A percentile compares a stretch with the other conserved stretches of the same genome.
Conservation (phyloP, 768 basidiomycete genomes). For the Paxillus ammoniavirescens region DNA sequence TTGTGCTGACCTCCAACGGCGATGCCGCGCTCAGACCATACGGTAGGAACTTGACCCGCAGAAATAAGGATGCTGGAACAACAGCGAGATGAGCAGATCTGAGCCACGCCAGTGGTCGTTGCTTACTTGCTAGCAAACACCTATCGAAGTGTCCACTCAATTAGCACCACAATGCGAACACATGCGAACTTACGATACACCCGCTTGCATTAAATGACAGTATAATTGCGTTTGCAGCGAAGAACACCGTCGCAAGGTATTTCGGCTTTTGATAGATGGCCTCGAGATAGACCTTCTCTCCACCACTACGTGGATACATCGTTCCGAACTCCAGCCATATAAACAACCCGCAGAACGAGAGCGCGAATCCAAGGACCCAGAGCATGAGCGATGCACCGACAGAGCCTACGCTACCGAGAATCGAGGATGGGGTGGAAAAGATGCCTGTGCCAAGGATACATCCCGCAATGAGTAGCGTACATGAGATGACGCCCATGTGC, state of each 20-base stretch:
- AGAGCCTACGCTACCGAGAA: conserved; percentile 54
- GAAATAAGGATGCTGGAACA: conserved; percentile 46
- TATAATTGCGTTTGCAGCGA: conserved; percentile 47
- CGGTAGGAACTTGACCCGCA: conserved; percentile 36
- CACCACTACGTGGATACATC: conserved; percentile 62
- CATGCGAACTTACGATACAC: conserved; percentile 43
- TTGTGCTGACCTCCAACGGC: conserved; percentile 47
- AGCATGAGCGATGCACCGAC: conserved; percentile 61
- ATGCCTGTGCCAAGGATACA: conserved; percentile 65
- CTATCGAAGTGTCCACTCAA: conserved; percentile 8
- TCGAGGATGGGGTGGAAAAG: conserved; percentile 60
- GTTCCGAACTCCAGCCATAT: conserved; percentile 65
- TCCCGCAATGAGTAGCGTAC: conserved; percentile 56
- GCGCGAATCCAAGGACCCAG: conserved; percentile 59
- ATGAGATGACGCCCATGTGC: conserved; percentile 55
- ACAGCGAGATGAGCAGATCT: background rate
- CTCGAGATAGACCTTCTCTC: conserved; percentile 64
- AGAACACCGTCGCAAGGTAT: conserved; percentile 48
- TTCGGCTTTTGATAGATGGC: conserved; percentile 48
- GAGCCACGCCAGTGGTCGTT: background rate
- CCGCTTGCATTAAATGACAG: conserved; percentile 42
- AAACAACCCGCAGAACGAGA: conserved; percentile 59
- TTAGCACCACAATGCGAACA: background rate
- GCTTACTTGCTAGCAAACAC: conserved; percentile 37
- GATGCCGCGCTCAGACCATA: conserved; percentile 57